Percentiles rank a stretch among this genome's conserved stretches.
Conservation (phyloP, 106 monocot species). For the Hemerocallis citrina region DNA sequence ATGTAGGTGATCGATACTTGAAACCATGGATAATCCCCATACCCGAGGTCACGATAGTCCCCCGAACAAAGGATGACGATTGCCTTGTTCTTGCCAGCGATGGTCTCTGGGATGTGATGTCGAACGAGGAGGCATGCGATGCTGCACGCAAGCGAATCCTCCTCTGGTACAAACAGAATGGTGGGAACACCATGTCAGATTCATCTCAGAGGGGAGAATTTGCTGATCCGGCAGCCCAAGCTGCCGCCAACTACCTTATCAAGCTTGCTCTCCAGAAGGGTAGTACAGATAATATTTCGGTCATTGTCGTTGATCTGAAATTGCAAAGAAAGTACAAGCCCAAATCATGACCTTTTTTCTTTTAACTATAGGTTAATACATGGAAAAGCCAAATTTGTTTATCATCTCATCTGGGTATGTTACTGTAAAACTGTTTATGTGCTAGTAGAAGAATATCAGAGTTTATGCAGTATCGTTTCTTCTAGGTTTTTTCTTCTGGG, state of each 20-base stretch:
- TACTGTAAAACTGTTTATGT: too few species aligned
- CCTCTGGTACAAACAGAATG: slow-evolving; percentile 52
- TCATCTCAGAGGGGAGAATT: slow-evolving; percentile 13
- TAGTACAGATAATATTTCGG: slow-evolving; percentile 64
- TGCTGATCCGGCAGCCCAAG: slow-evolving; percentile 53
- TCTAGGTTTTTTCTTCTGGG: too few species aligned
- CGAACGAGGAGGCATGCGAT: slow-evolving; percentile 59
- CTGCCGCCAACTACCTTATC: slow-evolving; percentile 56
- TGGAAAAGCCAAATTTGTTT: too few species aligned
- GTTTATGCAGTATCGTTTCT: too few species aligned
- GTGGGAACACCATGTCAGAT: background rate
- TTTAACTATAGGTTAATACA: background rate
- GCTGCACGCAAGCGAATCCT: slow-evolving; percentile 30
- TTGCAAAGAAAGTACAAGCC: slow-evolving; percentile 42
- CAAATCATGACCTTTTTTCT: slow-evolving; percentile 8
- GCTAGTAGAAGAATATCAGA: too few species aligned
- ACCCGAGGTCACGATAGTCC: slow-evolving; percentile 52
- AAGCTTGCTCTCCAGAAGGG: slow-evolving; percentile 54
- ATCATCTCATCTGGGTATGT: too few species aligned
- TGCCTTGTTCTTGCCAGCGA: slow-evolving; percentile 73
- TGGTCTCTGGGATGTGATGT: slow-evolving; percentile 62
- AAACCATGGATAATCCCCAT: slow-evolving; percentile 66
- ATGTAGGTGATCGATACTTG: slow-evolving; percentile 63
- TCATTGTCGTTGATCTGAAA: slow-evolving; percentile 70
- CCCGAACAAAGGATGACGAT: slow-evolving; percentile 52